Base-by-base conservation (phyloP, 345 rosid species). In the Citrus sp. region DNA sequence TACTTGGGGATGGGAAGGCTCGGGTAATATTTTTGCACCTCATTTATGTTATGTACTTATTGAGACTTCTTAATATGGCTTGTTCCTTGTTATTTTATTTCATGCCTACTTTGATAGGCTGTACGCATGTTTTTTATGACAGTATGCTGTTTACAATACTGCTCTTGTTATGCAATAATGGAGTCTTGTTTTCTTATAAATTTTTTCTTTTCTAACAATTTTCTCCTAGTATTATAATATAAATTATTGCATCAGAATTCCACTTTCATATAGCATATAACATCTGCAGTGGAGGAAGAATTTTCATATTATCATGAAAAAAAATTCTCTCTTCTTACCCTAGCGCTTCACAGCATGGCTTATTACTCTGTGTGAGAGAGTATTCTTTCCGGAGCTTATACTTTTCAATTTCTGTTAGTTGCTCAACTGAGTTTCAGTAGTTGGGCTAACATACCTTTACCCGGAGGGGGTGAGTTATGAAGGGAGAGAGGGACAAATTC, bases 1-100 rank as follows among this genome's bases (percentile, higher is more conserved):
- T 54, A 28, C 61, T 90, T 71, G 85, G 59, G 63, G 66, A 83
- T 16, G 86, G 76, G 19, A 87, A 81, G 74, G 77, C 80, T 73
- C 64, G 37, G 94, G 97, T 90, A 85, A 73, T 61, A 34, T 63
- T 71, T 46, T 65, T 78, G 65, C 34, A 7, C 40, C 42, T 63
- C 67, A n/a, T 42, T 66, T 12, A 46, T 60, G 42, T 22, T 37
- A 38, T 21, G 56, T 24, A n/a, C 61, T 74, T 60, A 37, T 35
- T 60, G 13, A 6, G 65, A 16, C n/a, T 60, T 14, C 56, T n/a
- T 46, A 7, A 56, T 2, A 22, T 37, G 27, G 30, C 38, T 67
- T 25, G 28, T 37, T 18, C 22, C 3, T 32, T 71, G 54, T 58
- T 68, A 30, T 61, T 58, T 34, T 60, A 24, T 66, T 30, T 73